Evolutionary conservation across 2,329 filamentous ascomycete genomes (phyloP).

Genomic region (Teratosphaeria nubilosa): DNA sequence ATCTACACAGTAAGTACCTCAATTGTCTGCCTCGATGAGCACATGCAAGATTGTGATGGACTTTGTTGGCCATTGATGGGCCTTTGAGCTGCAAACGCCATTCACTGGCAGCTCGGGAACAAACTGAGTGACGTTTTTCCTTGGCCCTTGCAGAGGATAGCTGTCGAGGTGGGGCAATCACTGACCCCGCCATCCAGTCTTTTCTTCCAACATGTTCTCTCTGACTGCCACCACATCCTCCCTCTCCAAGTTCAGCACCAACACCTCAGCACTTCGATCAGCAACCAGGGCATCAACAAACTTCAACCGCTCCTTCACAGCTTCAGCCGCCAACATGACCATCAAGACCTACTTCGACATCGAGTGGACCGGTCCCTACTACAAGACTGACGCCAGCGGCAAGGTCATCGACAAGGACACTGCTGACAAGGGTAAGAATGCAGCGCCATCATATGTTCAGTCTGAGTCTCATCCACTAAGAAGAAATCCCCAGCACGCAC

Average conservation of each 20-base stretch:
- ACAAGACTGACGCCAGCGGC: slow-evolving; percentile 50
- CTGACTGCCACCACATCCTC: slow-evolving; percentile 10
- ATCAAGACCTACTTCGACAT: slow-evolving; percentile 52
- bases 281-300: slow-evolving; percentile 29
- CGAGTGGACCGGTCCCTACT: slow-evolving; percentile 50
- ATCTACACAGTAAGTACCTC: not conserved
- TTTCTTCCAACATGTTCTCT: slow-evolving; percentile 9
- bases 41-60: not conserved
- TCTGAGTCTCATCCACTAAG: not conserved
- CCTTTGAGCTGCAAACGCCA: not conserved
- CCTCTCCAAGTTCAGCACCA: slow-evolving; percentile 1
- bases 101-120: not conserved
- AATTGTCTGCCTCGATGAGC: not conserved
- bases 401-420: slow-evolving; percentile 37
- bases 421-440: slow-evolving; percentile 49
- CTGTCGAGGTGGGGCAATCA: slow-evolving; percentile 1
- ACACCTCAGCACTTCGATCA: slow-evolving; percentile 10
- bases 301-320: slow-evolving; percentile 45
- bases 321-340: slow-evolving; percentile 64
- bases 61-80: not conserved
- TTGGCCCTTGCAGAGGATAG: not conserved
- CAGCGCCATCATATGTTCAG: slow-evolving; percentile 5
- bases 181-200: slow-evolving; percentile 1
- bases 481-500: slow-evolving; percentile 46
- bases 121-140: not conserved